A percentile compares a stretch with the other conserved stretches of the same genome.
Evolutionary conservation across 2,329 filamentous ascomycete species (phyloP).

Genomic region (Dothistroma septosporum): DNA sequence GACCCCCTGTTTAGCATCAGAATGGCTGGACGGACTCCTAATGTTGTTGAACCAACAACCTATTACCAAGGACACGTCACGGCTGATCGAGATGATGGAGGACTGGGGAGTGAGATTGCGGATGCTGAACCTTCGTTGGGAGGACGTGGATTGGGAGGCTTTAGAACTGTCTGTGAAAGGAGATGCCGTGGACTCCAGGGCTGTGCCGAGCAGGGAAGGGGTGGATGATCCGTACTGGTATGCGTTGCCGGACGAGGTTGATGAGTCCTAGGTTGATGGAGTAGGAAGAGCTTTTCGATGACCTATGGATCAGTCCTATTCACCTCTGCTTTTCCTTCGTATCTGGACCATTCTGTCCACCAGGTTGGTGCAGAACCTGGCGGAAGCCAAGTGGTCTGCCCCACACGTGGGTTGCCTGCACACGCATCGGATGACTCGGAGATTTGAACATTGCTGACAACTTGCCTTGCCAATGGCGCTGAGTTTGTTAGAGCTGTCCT

Average conservation of each 20-base stretch:
- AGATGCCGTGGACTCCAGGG: conserved; percentile 35
- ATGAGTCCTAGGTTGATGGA: neutral
- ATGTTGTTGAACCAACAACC: conserved; percentile 94
- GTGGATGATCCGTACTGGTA: conserved; percentile 93
- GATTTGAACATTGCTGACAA: neutral
- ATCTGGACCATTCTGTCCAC: neutral
- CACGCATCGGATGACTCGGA: neutral
- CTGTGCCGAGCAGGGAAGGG: conserved; percentile 74
- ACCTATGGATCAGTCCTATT: neutral
- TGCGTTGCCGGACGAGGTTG: conserved; percentile 47
- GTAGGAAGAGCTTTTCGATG: neutral
- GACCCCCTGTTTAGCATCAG: conserved; percentile 78
- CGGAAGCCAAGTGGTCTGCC: neutral
- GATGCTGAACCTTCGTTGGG: conserved; percentile 83
- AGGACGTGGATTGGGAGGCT: conserved; percentile 59
- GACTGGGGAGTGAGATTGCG: conserved; percentile 92
- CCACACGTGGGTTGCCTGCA: neutral
- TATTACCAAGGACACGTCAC: conserved; percentile 94
- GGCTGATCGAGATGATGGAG: conserved; percentile 76
- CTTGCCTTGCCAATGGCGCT: neutral
- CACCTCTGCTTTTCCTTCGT: neutral
- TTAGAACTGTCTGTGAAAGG: conserved; percentile 37
- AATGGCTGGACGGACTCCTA: conserved; percentile 92
- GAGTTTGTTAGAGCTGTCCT: neutral
- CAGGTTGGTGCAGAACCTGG: neutral